These are phyloP conservation scores for Amborella trichopoda DNA, from an alignment of 164 flowering plant genomes.

Conservation along the genomic window DNA sequence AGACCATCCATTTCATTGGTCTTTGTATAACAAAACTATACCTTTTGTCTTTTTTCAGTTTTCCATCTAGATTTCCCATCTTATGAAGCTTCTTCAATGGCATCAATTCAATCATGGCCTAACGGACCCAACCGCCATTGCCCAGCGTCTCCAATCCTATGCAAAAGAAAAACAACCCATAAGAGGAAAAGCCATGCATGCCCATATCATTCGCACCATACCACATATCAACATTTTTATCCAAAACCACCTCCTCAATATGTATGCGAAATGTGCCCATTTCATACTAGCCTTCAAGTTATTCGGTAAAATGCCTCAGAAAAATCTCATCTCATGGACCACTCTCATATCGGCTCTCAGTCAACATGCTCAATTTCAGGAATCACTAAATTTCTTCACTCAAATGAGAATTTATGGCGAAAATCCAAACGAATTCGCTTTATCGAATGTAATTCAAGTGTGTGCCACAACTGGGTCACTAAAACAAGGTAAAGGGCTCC, in stretches of 20 bases:
- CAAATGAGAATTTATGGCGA: slow-evolving; percentile 25
- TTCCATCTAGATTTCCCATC: too few relatives aligned
- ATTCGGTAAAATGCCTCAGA: slow-evolving; percentile 51
- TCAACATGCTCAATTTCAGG: slow-evolving; percentile 17
- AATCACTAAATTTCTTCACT: slow-evolving; percentile 24
- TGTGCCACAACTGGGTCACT: slow-evolving; percentile 16
- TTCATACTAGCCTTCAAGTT: slow-evolving; percentile 20
- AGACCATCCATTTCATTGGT: too few relatives aligned
- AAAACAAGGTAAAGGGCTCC: slow-evolving; percentile 27
- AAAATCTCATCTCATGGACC: slow-evolving; percentile 55
- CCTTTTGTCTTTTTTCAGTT: too few relatives aligned
- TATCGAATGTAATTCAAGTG: slow-evolving; percentile 38
- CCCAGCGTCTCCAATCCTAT: slow-evolving; percentile 19
- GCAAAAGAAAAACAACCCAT: slow-evolving; percentile 18
- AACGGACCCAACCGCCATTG: slow-evolving; percentile 17
- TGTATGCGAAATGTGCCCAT: slow-evolving; percentile 40
- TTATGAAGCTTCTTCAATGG: neutral
- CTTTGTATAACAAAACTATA: too few relatives aligned
- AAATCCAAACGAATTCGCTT: slow-evolving; percentile 37
- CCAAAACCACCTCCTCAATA: slow-evolving; percentile 34
- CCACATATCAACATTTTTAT: slow-evolving; percentile 20
- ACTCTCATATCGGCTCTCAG: slow-evolving; percentile 37
- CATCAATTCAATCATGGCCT: slow-evolving; percentile 6
- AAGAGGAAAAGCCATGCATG: slow-evolving; percentile 39
- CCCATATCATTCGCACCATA: slow-evolving; percentile 22